Base-by-base conservation (phyloP, 2,329 filamentous ascomycete species). In the Lecanicillium sp. region DNA sequence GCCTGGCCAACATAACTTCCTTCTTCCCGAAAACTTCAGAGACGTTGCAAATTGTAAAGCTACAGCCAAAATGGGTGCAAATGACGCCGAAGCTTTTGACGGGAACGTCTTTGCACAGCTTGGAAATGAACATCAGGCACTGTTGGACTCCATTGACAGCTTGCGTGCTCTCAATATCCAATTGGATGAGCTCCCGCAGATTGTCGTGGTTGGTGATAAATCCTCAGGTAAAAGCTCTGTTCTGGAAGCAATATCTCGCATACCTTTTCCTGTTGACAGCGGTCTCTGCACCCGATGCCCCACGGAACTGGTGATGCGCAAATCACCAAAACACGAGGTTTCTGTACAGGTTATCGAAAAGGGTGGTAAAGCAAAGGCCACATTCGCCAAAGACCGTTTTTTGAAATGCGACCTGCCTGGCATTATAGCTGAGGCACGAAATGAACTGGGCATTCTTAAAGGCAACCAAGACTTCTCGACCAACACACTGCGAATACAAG, bases 171-270 rank as follows among this genome's bases (percentile, higher is more conserved):
- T n/a, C n/a, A n/a, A n/a, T n/a, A n/a, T n/a, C n/a, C n/a, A n/a
- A n/a, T n/a, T n/a, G n/a, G n/a, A n/a, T n/a, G n/a, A n/a, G n/a
- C n/a, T 36, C n/a, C 44, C 2, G n/a, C 74, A 85, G 62, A 85
- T 92, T 48, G 83, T 84, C 27, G 86, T 89, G 7, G 85, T 90
- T 9, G 87, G 87, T 44, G 87, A 86, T 49, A 87, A 92, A 55
- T 89, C 84, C 0, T 87, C 85, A 31, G 87, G 87, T 52, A 94
- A 94, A 67, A 87, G 82, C 58, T 90, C 85, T 2, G 82, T 92
- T 14, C 66, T 92, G 20, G 85, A 92, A 55, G 88, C 62, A 14
- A 44, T 74, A 22, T 73, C 69, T 0, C 66, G 65, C 0, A 68
- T 73, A 25, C 60, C 62, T 0, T 71, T 74, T 29, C 69, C 70